Evolutionary conservation across 495 filamentous ascomycete genomes (phyloP).

Genomic region (Podospora comata): DNA sequence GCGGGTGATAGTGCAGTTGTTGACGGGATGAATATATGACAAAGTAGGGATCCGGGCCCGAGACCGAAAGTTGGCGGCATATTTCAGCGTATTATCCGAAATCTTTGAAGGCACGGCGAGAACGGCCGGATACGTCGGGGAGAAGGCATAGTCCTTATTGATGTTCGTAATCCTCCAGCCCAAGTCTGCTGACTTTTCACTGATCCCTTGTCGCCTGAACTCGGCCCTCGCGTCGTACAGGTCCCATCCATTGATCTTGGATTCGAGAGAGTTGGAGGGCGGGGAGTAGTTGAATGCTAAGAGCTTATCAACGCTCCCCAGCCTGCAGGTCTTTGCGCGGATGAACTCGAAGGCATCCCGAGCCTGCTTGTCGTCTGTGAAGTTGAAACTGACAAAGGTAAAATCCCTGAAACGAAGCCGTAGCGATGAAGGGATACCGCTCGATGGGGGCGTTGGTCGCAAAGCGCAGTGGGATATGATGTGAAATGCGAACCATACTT

Average conservation of each 20-base stretch:
- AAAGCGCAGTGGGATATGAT: slow-evolving; percentile 76
- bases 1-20: slow-evolving; percentile 94
- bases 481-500: slow-evolving; percentile 91
- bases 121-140: slow-evolving; percentile 87
- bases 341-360: slow-evolving; percentile 89
- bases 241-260: slow-evolving; percentile 74
- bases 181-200: slow-evolving; percentile 65
- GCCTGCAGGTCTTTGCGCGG: slow-evolving; percentile 72
- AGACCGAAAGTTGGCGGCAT: slow-evolving; percentile 86
- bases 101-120: slow-evolving; percentile 82
- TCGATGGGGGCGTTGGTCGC: slow-evolving; percentile 65
- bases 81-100: slow-evolving; percentile 94
- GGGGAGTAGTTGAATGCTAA: slow-evolving; percentile 86
- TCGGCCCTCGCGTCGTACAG: slow-evolving; percentile 84
- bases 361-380: slow-evolving; percentile 67
- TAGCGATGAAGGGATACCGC: slow-evolving; percentile 75
- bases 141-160: slow-evolving; percentile 85
- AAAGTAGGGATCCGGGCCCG: slow-evolving; percentile 81
- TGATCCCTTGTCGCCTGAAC: slow-evolving; percentile 76
- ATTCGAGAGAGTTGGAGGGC: slow-evolving; percentile 60
- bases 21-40: slow-evolving; percentile 91
- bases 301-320: slow-evolving; percentile 82
- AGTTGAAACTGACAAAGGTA: slow-evolving; percentile 87
- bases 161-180: slow-evolving; percentile 91
- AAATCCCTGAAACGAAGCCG: slow-evolving; percentile 90